Conservation (phyloP, 2,329 filamentous ascomycete genomes). For the Simplicillium aogashimaense region DNA sequence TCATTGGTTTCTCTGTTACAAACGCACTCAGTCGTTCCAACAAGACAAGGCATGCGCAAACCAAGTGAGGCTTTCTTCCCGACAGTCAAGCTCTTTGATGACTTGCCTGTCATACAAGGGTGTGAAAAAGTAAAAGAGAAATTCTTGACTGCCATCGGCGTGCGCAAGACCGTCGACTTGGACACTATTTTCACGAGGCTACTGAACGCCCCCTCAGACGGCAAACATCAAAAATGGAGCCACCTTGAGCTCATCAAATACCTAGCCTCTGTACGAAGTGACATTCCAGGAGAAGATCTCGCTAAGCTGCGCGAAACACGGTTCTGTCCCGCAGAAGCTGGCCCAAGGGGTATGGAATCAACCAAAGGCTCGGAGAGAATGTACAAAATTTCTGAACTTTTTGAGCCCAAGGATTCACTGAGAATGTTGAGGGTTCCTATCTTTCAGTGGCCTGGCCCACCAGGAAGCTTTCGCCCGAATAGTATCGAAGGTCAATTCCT, state of each 20-base stretch:
- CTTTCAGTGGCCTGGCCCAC: slow-evolving; percentile 67
- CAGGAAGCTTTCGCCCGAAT: slow-evolving; percentile 50
- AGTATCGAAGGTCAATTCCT: slow-evolving; percentile 71
- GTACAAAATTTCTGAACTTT: slow-evolving; percentile 70
- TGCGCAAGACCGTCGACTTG: slow-evolving; percentile 90
- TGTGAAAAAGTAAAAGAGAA: slow-evolving; percentile 83
- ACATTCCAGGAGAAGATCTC: slow-evolving; percentile 78
- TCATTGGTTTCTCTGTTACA: slow-evolving; percentile 56
- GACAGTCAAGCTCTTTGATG: slow-evolving; percentile 89
- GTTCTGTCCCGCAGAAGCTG: slow-evolving; percentile 72
- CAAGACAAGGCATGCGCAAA: slow-evolving; percentile 79
- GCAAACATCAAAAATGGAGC: slow-evolving; percentile 64
- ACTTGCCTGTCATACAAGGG: slow-evolving; percentile 71
- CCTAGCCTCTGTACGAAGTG: slow-evolving; percentile 76
- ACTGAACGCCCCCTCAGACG: slow-evolving; percentile 48
- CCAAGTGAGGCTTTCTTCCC: slow-evolving; percentile 85
- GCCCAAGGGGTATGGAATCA: slow-evolving; percentile 43
- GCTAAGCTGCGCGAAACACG: slow-evolving; percentile 66
- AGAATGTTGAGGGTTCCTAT: slow-evolving; percentile 64
- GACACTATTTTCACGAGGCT: slow-evolving; percentile 88
- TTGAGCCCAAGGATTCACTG: slow-evolving; percentile 64
- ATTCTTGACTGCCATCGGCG: slow-evolving; percentile 71
- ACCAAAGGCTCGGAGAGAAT: slow-evolving; percentile 40
- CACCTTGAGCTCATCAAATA: slow-evolving; percentile 95
- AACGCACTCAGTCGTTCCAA: slow-evolving; percentile 70